Conservation (phyloP, 208 protist genomes). For the Trypanosoma conorhini region DNA sequence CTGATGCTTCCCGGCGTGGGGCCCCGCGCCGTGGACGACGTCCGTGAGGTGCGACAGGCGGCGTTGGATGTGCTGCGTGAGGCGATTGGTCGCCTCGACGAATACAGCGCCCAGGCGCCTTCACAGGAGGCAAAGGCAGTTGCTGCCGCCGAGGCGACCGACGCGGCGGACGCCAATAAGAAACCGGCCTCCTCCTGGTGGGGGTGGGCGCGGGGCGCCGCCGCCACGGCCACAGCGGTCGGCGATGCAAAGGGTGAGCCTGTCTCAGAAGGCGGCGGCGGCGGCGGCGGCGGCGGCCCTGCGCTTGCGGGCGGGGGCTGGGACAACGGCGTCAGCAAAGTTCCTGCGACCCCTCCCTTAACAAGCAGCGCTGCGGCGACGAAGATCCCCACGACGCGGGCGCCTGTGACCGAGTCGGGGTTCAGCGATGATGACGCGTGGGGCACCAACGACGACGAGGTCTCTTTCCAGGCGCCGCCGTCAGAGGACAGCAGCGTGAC, state of each 20-base stretch:
- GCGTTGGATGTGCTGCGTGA: constrained; percentile 45
- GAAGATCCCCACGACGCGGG: neutral
- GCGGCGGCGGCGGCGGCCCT: neutral
- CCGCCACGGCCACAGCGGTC: neutral
- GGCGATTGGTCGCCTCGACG: constrained; percentile 20
- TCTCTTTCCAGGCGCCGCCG: neutral
- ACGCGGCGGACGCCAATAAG: neutral
- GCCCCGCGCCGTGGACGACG: constrained; percentile 61
- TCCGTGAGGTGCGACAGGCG: constrained; percentile 43
- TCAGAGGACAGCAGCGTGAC: neutral
- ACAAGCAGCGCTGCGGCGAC: neutral
- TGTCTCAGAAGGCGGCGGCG: neutral
- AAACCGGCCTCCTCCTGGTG: neutral
- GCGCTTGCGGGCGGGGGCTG: neutral
- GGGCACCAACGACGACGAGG: constrained; percentile 12
- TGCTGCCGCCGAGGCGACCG: neutral
- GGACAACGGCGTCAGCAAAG: neutral
- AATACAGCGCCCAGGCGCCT: constrained; percentile 6
- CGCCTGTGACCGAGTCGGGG: constrained; percentile 4
- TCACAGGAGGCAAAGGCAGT: neutral
- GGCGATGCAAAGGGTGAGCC: constrained; percentile 5
- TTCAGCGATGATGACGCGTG: constrained; percentile 8
- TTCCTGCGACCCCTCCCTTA: neutral
- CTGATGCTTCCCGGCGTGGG: constrained; percentile 55
- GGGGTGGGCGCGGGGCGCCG: constrained; percentile 5